Evolutionary conservation across 2,329 filamentous ascomycete genomes (phyloP), one percentile per base, ranked within the genome.

Genomic region (Ascocoryne sarcoides): DNA sequence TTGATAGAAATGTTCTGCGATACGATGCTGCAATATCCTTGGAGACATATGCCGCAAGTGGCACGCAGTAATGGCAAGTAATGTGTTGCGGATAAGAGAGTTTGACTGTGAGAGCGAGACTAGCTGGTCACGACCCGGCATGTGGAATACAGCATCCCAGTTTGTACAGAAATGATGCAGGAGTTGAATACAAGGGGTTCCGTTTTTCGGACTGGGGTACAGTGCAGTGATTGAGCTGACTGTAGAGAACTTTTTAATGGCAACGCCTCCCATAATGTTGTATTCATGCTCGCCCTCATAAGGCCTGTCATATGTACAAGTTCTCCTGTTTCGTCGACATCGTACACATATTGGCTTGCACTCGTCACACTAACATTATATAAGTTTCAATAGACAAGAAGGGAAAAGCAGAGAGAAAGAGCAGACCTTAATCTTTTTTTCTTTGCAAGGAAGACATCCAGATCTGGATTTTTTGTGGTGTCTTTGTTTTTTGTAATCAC

Each of bases 361-460:
- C 40, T 43, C 40, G 30, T 43, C 40, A 43, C 40, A 43, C 40
- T 43, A 39, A 43, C 36, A 43, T 38, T 35, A 43, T 39, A 43
- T 43, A 43, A 43, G 40, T 43, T 35, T 43, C 40, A 43, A 43
- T 43, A 43, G 40, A 43, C 36, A 43, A 43, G 34, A 42, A 42
- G 36, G 36, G 36, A 43, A 38, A 38, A 38, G 35, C 40, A 43
- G 40, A 38, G 40, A 43, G 36, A 43, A 38, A 43, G 35, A 43
- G 32, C 40, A 43, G 40, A 43, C 40, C 40, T 43, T 43, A 31
- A 43, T 36, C 31, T 43, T 43, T 39, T 43, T 43, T 36, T 43
- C 40, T 43, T 43, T 43, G 40, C 40, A 43, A 31, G 40, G 36
- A 43, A 43, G 40, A 39, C 40, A 43, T 35, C 40, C 40, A 40